Conservation (phyloP, 225 moss, liverwort and hornwort species). For the Climacium dendroides region DNA sequence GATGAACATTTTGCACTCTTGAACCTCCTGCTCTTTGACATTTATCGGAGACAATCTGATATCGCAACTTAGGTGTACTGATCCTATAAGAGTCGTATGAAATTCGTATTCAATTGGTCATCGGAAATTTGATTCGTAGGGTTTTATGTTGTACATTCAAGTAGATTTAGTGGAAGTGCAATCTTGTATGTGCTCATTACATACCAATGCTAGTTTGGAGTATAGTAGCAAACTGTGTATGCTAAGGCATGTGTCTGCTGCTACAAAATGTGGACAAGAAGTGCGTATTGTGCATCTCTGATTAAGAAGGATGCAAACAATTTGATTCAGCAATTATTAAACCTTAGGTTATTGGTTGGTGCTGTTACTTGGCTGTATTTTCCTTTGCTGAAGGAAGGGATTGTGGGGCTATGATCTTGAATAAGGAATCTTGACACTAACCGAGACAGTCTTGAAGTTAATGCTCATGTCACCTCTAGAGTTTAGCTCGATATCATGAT, state of each 20-base stretch:
- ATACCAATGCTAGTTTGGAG: not conserved
- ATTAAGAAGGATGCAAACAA: not conserved
- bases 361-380: not conserved
- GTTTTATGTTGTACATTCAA: not conserved
- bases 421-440: not conserved
- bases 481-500: not conserved
- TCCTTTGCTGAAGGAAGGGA: too few relatives aligned
- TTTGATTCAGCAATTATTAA: too few relatives aligned
- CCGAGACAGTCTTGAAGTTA: not conserved
- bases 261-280: not conserved
- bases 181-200: not conserved
- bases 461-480: not conserved
- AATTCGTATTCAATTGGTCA: not conserved
- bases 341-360: too few relatives aligned
- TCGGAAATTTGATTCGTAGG: not conserved
- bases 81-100: not conserved
- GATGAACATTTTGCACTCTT: not conserved
- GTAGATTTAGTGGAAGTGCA: not conserved
- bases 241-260: not conserved
- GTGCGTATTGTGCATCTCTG: not conserved
- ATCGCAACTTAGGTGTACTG: not conserved
- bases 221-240: not conserved
- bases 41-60: not conserved
- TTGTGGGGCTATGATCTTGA: not conserved
- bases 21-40: not conserved